Evolutionary conservation across 495 filamentous ascomycete species (phyloP).

Genomic region (Hypoxylon subgilvum): DNA sequence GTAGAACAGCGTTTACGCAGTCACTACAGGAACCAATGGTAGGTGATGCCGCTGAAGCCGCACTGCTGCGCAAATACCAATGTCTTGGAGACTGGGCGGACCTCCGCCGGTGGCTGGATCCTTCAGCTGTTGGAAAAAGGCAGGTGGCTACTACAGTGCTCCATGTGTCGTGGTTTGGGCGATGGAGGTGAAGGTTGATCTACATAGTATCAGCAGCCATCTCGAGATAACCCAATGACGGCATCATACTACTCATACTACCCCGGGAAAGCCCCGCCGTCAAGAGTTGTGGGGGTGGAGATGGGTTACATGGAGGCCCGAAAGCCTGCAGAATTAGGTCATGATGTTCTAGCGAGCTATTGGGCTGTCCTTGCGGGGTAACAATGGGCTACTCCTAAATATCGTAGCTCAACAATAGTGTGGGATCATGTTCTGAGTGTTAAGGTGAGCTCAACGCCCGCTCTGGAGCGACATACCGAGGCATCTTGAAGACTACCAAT

Average conservation of each 20-base stretch:
- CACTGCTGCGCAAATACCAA: no score
- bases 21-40: conserved; percentile 14
- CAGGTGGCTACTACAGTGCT: conserved; percentile 10
- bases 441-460: no score
- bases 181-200: conserved; percentile 17
- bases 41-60: conserved; percentile 3
- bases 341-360: conserved; percentile 16
- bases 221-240: conserved; percentile 12
- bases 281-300: conserved; percentile 28
- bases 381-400: conserved; percentile 9
- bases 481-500: no score
- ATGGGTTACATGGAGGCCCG: not conserved
- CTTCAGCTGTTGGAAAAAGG: conserved; percentile 12
- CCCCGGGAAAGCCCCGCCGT: conserved; percentile 13
- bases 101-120: conserved; percentile 13
- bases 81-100: not conserved
- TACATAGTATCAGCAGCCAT: not conserved
- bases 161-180: conserved; percentile 8
- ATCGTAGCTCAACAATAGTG: no score
- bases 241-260: conserved; percentile 12
- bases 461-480: no score
- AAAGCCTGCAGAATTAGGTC: conserved; percentile 21
- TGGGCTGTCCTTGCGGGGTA: conserved; percentile 25
- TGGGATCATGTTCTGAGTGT: no score
- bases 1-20: not conserved